Evolutionary conservation across 805 yeast species (phyloP).

Genomic region (Saccharomycopsis babjevae): DNA sequence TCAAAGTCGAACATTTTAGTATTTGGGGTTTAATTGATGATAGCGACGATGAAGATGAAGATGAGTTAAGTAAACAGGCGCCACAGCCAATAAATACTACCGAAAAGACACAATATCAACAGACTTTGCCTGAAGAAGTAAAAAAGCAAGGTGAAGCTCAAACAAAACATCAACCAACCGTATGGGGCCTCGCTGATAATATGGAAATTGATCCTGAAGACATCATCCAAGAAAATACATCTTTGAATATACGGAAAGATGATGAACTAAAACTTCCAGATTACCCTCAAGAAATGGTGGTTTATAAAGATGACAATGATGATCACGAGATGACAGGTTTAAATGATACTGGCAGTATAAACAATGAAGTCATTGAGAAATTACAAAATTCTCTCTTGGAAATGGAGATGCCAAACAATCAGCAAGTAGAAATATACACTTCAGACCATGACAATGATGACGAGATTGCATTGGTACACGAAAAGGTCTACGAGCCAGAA

Average conservation of each 20-base stretch:
- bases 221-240: not conserved
- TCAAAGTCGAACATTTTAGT: conserved; percentile 83
- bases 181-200: not conserved
- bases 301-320: not conserved
- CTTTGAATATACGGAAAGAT: not conserved
- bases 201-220: conserved; percentile 3
- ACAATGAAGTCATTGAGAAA: not conserved
- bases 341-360: conserved; percentile 4
- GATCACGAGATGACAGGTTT: conserved; percentile 5
- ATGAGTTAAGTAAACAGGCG: conserved; percentile 14
- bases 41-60: conserved; percentile 45
- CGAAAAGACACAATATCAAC: not conserved
- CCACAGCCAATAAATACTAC: not conserved
- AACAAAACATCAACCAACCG: conserved; percentile 11
- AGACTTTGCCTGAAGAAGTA: not conserved
- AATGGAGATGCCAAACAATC: conserved; percentile 20
- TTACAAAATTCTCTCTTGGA: conserved; percentile 2
- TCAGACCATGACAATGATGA: conserved; percentile 8
- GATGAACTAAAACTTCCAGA: not conserved
- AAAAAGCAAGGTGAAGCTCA: not conserved
- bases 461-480: conserved; percentile 36
- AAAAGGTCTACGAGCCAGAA: conserved; percentile 62
- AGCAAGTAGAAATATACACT: not conserved
- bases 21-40: conserved; percentile 84
- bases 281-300: not conserved